phyloP scores from a whole-genome alignment of 2,329 filamentous ascomycete genomes.

The Cryphonectria naterciae region DNA sequence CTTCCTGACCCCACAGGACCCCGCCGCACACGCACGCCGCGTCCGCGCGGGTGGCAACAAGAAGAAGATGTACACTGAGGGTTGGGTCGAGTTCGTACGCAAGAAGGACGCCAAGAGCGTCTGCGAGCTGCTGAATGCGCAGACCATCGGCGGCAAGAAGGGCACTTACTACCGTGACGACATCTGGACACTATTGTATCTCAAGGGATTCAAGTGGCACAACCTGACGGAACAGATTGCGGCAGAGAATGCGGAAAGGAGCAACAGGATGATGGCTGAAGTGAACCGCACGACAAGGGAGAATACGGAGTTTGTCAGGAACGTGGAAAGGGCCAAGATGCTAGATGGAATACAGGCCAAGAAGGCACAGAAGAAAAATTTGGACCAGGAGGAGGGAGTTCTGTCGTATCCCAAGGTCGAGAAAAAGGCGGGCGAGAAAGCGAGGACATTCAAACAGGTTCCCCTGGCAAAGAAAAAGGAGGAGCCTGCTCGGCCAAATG shows the following conservation, averaged over 20 bases:
- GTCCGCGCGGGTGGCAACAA: conserved; percentile 79
- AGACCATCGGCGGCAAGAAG: conserved; percentile 82
- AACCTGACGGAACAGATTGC: conserved; percentile 77
- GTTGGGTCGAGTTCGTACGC: conserved; percentile 81
- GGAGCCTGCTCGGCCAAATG: conserved; percentile 53
- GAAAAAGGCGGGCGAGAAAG: conserved; percentile 37
- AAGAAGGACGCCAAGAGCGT: conserved; percentile 80
- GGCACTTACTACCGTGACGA: conserved; percentile 83
- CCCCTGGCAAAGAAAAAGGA: conserved; percentile 56
- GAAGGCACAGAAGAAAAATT: conserved; percentile 50
- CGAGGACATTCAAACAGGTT: conserved; percentile 69
- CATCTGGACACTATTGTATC: conserved; percentile 81
- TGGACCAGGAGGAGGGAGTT: conserved; percentile 41
- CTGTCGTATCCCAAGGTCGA: conserved; percentile 9
- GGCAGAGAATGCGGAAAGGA: conserved; percentile 78
- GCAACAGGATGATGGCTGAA: conserved; percentile 76
- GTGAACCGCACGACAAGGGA: conserved; percentile 76
- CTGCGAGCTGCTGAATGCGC: conserved; percentile 76
- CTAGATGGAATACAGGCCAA: conserved; percentile 72
- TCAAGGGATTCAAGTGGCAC: conserved; percentile 84
- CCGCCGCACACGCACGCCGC: conserved; percentile 66
- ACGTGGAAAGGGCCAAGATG: conserved; percentile 81
- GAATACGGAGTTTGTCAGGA: conserved; percentile 80
- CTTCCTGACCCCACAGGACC: conserved; percentile 78
- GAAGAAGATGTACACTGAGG: conserved; percentile 79